Evolutionary conservation across 495 filamentous ascomycete species (phyloP).

Genomic region (Saxispiralis lemnorum): DNA sequence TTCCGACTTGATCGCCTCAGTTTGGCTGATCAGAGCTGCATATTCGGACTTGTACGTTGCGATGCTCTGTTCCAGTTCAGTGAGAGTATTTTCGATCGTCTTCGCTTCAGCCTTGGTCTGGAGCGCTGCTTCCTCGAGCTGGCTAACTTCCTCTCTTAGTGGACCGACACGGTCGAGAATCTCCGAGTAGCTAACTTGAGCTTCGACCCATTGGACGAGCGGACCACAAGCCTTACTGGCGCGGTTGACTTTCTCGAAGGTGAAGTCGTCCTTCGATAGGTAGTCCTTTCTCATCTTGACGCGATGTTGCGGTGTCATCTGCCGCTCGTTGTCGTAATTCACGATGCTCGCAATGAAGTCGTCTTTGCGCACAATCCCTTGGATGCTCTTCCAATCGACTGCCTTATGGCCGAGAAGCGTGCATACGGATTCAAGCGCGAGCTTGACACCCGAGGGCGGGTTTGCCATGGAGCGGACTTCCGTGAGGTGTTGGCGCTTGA

Average conservation of each 20-base stretch:
- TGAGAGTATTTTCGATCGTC: constrained; percentile 75
- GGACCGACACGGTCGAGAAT: constrained; percentile 92
- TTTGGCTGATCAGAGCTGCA: constrained; percentile 87
- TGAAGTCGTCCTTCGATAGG: constrained; percentile 82
- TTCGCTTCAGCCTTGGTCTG: constrained; percentile 89
- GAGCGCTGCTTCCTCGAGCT: constrained; percentile 73
- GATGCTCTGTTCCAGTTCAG: constrained; percentile 71
- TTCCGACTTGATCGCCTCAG: constrained; percentile 89
- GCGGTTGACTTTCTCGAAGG: constrained; percentile 83
- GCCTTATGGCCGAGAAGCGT: constrained; percentile 82
- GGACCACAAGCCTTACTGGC: constrained; percentile 95
- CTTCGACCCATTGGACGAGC: constrained; percentile 90
- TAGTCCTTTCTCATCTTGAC: constrained; percentile 85
- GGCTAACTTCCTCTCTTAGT: constrained; percentile 70
- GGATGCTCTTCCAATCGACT: constrained; percentile 75
- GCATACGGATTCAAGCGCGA: constrained; percentile 89
- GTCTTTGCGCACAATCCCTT: constrained; percentile 70
- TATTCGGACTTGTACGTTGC: constrained; percentile 95
- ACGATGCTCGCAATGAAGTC: constrained; percentile 98
- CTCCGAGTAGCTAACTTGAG: constrained; percentile 91
- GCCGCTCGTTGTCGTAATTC: constrained; percentile 85
- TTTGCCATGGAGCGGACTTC: constrained; percentile 95
- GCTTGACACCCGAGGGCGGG: constrained; percentile 73
- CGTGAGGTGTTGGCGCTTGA: constrained; percentile 89
- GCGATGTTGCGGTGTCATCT: constrained; percentile 74